Conservation (phyloP, 106 monocot genomes). For the Xerophyta viscosa region DNA sequence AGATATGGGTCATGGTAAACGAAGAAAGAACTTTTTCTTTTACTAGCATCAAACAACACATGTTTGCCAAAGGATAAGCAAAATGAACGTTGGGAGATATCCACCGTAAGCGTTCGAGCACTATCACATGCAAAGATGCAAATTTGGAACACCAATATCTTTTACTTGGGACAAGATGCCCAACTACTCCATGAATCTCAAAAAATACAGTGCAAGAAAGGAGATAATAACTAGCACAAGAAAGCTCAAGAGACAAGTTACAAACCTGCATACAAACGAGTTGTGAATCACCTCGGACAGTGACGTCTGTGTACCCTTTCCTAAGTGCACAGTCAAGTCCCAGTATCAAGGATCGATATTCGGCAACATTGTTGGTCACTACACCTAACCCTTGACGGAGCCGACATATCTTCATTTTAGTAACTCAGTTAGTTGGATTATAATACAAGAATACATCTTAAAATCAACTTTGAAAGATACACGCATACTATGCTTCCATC, state of each 20-base stretch:
- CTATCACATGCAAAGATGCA: no score
- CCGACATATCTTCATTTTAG: conserved; percentile 37
- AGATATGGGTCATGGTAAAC: no score
- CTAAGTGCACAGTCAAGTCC: conserved; percentile 51
- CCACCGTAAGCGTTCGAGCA: no score
- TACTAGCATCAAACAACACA: no score
- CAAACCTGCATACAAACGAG: conserved; percentile 61
- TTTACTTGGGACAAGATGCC: no score
- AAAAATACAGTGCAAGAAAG: no score
- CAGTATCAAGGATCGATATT: conserved; percentile 65
- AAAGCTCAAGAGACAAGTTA: background rate
- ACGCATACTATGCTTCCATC: conserved; percentile 59
- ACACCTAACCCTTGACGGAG: conserved; percentile 64
- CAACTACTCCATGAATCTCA: no score
- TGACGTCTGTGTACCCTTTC: conserved; percentile 55
- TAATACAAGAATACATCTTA: background rate
- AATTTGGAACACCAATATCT: no score
- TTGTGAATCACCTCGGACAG: conserved; percentile 60
- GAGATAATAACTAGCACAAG: no score
- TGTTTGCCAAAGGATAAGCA: no score
- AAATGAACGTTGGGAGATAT: no score
- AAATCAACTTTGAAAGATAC: background rate
- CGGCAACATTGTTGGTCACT: conserved; percentile 69
- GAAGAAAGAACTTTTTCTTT: no score
- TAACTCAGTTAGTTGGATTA: background rate